Evolutionary conservation across 768 basidiomycete species (phyloP).

Genomic region (Galerina sulciceps): DNA sequence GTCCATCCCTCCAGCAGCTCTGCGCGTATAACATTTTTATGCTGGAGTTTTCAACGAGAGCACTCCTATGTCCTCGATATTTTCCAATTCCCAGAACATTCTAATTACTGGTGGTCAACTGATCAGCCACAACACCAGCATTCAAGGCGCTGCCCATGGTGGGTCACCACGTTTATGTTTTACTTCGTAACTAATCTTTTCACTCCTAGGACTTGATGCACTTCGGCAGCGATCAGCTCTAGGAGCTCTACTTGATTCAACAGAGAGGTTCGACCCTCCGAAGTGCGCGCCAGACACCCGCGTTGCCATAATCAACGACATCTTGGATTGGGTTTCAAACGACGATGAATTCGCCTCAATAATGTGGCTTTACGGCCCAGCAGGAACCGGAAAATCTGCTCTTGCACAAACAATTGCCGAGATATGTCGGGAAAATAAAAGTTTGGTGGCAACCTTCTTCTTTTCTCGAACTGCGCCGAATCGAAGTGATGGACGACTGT

Average conservation of each 20-base stretch:
- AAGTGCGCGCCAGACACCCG: slow-evolving; percentile 17
- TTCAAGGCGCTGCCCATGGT: slow-evolving; percentile 1
- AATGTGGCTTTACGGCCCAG: slow-evolving; percentile 21
- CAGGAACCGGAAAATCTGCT: slow-evolving; percentile 22
- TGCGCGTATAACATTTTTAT: too few species aligned
- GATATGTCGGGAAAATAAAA: neutral
- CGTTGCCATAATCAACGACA: slow-evolving; percentile 6
- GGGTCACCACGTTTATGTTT: neutral
- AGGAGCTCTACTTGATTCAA: slow-evolving; percentile 16
- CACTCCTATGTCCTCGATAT: neutral
- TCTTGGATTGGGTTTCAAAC: slow-evolving; percentile 16
- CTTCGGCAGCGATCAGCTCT: slow-evolving; percentile 6
- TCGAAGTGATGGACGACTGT: slow-evolving; percentile 9
- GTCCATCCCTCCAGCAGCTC: too few species aligned
- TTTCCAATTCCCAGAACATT: slow-evolving; percentile 3
- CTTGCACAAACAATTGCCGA: slow-evolving; percentile 17
- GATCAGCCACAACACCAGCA: neutral
- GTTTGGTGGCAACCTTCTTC: slow-evolving; percentile 19
- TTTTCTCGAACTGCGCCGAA: slow-evolving; percentile 17
- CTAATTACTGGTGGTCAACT: slow-evolving; percentile 5
- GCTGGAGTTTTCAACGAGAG: neutral
- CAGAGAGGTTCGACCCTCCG: slow-evolving; percentile 20
- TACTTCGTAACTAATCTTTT: neutral
- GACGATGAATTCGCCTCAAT: slow-evolving; percentile 3
- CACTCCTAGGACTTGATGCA: slow-evolving; percentile 2